phyloP scores from a whole-genome alignment of 495 filamentous ascomycete species.

The Aspergillus homomorphus region DNA sequence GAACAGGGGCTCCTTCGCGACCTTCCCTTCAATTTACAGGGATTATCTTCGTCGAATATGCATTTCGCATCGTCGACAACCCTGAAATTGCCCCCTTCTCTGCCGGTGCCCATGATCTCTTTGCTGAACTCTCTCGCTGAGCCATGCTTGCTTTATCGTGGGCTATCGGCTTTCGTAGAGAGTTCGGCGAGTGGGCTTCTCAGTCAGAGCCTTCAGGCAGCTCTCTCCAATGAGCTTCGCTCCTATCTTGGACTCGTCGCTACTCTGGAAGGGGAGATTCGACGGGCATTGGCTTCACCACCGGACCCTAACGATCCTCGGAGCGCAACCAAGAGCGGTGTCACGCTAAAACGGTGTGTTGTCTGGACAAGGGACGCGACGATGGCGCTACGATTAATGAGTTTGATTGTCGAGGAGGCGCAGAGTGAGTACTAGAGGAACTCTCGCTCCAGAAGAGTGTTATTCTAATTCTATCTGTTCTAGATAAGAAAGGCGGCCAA shows the following conservation, averaged over 20 bases:
- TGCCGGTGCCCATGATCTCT: constrained; percentile 82
- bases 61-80: constrained; percentile 64
- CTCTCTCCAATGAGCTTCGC: constrained; percentile 77
- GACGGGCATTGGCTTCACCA: constrained; percentile 65
- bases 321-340: constrained; percentile 78
- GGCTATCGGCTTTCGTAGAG: constrained; percentile 75
- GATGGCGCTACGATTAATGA: constrained; percentile 94
- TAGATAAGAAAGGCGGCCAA: constrained; percentile 83
- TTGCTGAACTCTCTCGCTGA: constrained; percentile 88
- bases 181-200: constrained; percentile 68
- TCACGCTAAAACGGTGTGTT: constrained; percentile 92
- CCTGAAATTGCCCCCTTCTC: constrained; percentile 68
- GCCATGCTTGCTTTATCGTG: constrained; percentile 84
- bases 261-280: constrained; percentile 90
- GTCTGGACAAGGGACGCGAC: constrained; percentile 98
- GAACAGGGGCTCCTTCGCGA: constrained; percentile 83
- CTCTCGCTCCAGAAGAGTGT: neutral
- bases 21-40: constrained; percentile 91
- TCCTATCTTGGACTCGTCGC: constrained; percentile 92
- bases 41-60: constrained; percentile 80
- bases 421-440: constrained; percentile 53
- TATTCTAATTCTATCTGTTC: constrained; percentile 18
- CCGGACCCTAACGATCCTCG: constrained; percentile 62
- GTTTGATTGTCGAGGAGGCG: constrained; percentile 86
- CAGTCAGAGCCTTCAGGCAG: constrained; percentile 90